Evolutionary conservation across 768 basidiomycete genomes (phyloP).

Genomic region (Suillus variegatus): DNA sequence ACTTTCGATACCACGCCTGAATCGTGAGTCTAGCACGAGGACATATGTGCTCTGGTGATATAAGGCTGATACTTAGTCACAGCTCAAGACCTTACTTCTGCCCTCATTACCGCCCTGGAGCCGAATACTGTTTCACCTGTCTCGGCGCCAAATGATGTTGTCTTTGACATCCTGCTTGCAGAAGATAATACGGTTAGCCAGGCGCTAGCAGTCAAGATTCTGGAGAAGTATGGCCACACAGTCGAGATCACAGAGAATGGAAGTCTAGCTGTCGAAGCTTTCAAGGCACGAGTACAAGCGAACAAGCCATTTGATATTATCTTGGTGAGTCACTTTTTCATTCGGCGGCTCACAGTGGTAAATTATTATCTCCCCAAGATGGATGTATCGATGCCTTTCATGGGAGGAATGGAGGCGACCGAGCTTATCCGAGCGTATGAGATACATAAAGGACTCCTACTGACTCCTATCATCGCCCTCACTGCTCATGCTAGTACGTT

Average conservation of each 20-base stretch:
- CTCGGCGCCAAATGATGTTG: no score
- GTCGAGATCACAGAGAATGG: no score
- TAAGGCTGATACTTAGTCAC: constrained; percentile 40
- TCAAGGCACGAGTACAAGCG: constrained; percentile 73
- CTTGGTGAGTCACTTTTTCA: constrained; percentile 54
- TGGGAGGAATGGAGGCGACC: constrained; percentile 99
- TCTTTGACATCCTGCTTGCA: no score
- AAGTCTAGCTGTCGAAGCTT: constrained; percentile 87
- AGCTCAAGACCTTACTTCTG: no score
- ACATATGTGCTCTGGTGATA: constrained; percentile 4
- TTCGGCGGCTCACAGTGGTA: constrained; percentile 1
- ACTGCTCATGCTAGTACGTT: constrained; percentile 95
- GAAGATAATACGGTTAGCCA: no score
- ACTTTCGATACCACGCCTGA: constrained; percentile 73
- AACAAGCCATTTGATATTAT: constrained; percentile 87
- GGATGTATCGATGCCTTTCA: constrained; percentile 98
- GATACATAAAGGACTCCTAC: constrained; percentile 63
- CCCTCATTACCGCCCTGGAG: constrained; percentile 91
- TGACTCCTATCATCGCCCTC: constrained; percentile 92
- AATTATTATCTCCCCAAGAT: constrained; percentile 51
- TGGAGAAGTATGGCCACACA: no score
- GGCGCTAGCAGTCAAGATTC: no score
- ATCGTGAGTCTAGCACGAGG: constrained; percentile 52
- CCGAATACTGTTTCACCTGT: constrained; percentile 91
- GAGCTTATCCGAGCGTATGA: constrained; percentile 89